Evolutionary conservation across 345 rosid species (phyloP).

Genomic region (Populus tremula): DNA sequence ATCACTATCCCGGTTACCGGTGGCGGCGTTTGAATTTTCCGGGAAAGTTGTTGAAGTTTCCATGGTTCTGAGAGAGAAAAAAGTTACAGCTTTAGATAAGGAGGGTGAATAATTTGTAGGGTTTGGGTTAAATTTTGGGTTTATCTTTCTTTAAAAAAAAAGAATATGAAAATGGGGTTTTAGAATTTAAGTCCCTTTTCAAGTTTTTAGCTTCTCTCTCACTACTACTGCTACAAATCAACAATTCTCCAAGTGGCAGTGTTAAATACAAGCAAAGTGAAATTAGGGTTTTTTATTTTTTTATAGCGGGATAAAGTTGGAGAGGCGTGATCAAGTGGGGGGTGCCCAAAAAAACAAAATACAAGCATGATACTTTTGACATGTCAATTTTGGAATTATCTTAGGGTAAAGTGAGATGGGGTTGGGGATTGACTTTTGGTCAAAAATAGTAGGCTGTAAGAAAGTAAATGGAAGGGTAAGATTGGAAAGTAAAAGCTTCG

Average conservation of each 20-base stretch:
- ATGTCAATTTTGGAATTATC: not conserved
- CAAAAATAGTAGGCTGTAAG: not conserved
- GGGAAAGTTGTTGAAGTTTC: conserved; percentile 37
- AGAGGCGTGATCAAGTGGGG: conserved; percentile 14
- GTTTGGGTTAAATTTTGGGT: conserved; percentile 12
- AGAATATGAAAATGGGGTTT: not conserved
- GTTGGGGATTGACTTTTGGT: conserved; percentile 20
- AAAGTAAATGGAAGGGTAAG: not conserved
- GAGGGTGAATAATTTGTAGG: conserved; percentile 19
- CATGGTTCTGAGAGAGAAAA: conserved; percentile 19
- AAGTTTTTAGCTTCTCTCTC: not conserved
- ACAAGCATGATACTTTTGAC: conserved; percentile 23
- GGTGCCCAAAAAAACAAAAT: not conserved
- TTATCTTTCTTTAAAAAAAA: not conserved
- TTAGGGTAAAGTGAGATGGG: not conserved
- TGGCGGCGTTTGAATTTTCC: conserved; percentile 21
- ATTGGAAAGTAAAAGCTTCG: not conserved
- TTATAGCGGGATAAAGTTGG: conserved; percentile 8
- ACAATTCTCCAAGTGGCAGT: conserved; percentile 11
- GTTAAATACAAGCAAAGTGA: conserved; percentile 17
- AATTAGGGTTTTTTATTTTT: conserved; percentile 26
- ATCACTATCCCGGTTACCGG: conserved; percentile 21
- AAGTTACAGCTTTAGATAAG: conserved; percentile 27
- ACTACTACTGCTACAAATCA: conserved; percentile 3
- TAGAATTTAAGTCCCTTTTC: conserved; percentile 1